Evolutionary conservation across 2,329 filamentous ascomycete species (phyloP), one percentile per base, ranked within the genome.

Genomic region (Phyllosticta citriasiana): DNA sequence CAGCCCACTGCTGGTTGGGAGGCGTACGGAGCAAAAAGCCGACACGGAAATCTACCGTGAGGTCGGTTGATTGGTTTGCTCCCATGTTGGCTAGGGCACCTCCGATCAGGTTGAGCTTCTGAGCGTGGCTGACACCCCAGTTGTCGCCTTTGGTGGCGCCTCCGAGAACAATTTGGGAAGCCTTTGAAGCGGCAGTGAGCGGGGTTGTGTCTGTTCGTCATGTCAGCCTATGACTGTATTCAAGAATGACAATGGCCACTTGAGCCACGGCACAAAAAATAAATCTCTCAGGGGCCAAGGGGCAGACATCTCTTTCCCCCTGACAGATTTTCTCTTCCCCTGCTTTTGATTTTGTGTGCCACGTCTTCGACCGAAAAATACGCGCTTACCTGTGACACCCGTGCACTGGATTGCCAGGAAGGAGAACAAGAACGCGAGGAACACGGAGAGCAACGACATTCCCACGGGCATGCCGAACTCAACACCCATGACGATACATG

Each of bases 101-200:
- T 52, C 85, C 85, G 33, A 87, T 79, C 30, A 88, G 73, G 75
- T 88, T 88, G 73, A 88, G 79, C 57, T 79, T 77, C 73, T 88
- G 86, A 0, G 85, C 83, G 16, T 81, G 71, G 6, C 73, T 66
- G 60, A 81, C 65, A 1, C 72, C 67, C 71, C 80, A 82, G 64
- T 79, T 74, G 62, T 81, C 76, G 64, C 80, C 78, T 50, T 79
- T 79, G 40, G 85, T 87, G 30, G 84, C 84, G 57, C 82, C 85
- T 65, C 85, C 85, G 55, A 86, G 84, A 60, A 88, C 79, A 61
- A 88, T 82, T 75, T 88, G 86, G 1, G 84, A 86, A 4, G 85
- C 85, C 73, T 88, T 88, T 65, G 84, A 80, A 0, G 84, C 84
- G 3, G 86, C 84, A 2, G 85, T 88, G 2, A 88, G 76, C 0